phyloP scores from a whole-genome alignment of 2,329 filamentous ascomycete genomes.

The Harringtonia lauricola region DNA sequence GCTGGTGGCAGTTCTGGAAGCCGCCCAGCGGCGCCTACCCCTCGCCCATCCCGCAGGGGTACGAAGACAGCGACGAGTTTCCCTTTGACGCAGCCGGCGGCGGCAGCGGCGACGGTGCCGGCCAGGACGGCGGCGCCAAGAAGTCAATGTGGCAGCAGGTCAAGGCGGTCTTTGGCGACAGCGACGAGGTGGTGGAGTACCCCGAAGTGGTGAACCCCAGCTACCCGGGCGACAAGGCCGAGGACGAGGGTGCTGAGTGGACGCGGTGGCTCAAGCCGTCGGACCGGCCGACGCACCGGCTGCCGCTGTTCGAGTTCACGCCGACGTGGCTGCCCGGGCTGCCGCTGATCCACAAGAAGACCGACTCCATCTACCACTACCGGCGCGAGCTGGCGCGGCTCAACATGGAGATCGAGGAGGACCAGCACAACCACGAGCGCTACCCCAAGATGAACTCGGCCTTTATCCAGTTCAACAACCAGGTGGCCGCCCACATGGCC shows the following conservation, averaged over 20 bases:
- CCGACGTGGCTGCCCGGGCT: slow-evolving; percentile 63
- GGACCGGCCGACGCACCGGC: slow-evolving; percentile 73
- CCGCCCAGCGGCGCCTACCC: slow-evolving; percentile 49
- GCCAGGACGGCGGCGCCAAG: slow-evolving; percentile 17
- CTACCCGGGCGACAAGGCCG: slow-evolving; percentile 46
- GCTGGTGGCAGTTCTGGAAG: slow-evolving; percentile 57
- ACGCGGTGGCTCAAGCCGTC: slow-evolving; percentile 70
- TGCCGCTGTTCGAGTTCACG: slow-evolving; percentile 48
- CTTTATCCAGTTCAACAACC: slow-evolving; percentile 97
- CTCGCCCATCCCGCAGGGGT: slow-evolving; percentile 48
- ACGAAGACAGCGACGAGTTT: slow-evolving; percentile 29
- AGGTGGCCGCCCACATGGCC: slow-evolving; percentile 96
- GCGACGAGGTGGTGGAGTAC: slow-evolving; percentile 42
- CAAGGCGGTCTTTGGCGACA: slow-evolving; percentile 27
- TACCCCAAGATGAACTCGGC: slow-evolving; percentile 93
- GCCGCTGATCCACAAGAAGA: slow-evolving; percentile 76
- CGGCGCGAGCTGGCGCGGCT: slow-evolving; percentile 76
- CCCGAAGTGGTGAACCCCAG: slow-evolving; percentile 51
- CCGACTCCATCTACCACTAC: slow-evolving; percentile 90
- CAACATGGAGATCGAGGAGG: slow-evolving; percentile 84
- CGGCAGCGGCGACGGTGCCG: neutral
- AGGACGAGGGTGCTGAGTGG: slow-evolving; percentile 62
- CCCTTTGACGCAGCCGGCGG: slow-evolving; percentile 18
- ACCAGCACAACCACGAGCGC: slow-evolving; percentile 74
- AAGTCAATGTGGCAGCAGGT: slow-evolving; percentile 40